Evolutionary conservation across 2,329 filamentous ascomycete species (phyloP), one percentile per base, ranked within the genome.

Genomic region (Fusarium irregulare): DNA sequence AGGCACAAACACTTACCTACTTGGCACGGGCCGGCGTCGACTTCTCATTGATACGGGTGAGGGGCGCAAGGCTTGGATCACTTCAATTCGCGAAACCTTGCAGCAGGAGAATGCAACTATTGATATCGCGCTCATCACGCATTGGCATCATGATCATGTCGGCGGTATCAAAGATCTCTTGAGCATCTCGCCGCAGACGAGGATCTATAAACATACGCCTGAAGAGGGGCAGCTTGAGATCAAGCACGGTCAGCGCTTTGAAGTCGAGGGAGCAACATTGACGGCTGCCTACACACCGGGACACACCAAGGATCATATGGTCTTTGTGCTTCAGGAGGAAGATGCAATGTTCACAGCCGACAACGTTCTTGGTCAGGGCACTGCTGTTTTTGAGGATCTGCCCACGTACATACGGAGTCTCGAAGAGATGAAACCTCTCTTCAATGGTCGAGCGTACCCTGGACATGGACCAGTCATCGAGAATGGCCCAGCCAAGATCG

Each of bases 1-100:
- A 80, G 91, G 94, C 67, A 98, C 96, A 72, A 99, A 99, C 80
- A 99, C 96, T 34, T 99, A 99, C 79, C 87, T 99, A 20, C 77
- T 99, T 63, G 96, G 96, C 62, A 90, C 87, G 9, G 95, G 94
- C 6, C 78, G 83, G 8, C 81, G 83, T 9, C 90, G 96, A 12
- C 85, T 98, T 62, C 87, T 99, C 23, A 89, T 99, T 76, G 96
- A 99, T 81, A 97, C 94, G 0, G 96, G 92, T 50, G 91, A 97
- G 79, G 96, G 95, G 48, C 87, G 84, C 61, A 87, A 90, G 4
- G 85, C 87, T 34, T 99, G 95, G 95, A 85, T 89, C 44, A 79
- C 85, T 0, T 86, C 88, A 0, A 81, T 99, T 37, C 86, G 87
- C 68, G 81, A 84, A 6, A 88, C 91, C 0, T 85, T 98, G 4